phyloP scores from a whole-genome alignment of 2,329 filamentous ascomycete genomes.

The Colletotrichum sansevieriae region DNA sequence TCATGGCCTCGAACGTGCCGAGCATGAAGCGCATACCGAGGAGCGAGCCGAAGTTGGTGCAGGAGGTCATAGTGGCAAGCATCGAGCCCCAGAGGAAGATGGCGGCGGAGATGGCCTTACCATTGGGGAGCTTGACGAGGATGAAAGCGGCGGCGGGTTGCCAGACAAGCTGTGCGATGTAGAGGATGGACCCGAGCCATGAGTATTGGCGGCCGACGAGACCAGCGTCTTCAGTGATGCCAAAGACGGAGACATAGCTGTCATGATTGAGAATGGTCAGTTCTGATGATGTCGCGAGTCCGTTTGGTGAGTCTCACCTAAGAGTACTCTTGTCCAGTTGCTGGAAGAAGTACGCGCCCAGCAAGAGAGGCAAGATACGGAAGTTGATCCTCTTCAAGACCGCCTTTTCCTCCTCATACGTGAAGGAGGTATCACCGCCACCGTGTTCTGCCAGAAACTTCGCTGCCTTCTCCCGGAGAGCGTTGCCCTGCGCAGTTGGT shows the following conservation, averaged over 20 bases:
- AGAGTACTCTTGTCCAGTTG: constrained; percentile 65
- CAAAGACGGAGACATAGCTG: constrained; percentile 73
- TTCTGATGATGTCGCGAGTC: background rate
- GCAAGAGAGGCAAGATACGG: constrained; percentile 63
- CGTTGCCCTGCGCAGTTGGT: background rate
- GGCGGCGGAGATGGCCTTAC: constrained; percentile 44
- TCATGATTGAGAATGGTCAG: background rate
- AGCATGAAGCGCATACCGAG: constrained; percentile 60
- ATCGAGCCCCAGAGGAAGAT: constrained; percentile 46
- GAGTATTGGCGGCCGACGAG: constrained; percentile 68
- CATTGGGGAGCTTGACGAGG: constrained; percentile 46
- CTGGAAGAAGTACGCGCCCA: constrained; percentile 70
- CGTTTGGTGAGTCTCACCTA: constrained; percentile 53
- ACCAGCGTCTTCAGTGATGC: constrained; percentile 65
- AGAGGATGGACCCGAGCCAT: constrained; percentile 68
- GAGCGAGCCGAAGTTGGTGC: constrained; percentile 60
- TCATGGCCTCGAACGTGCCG: constrained; percentile 61
- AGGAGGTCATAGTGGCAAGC: constrained; percentile 61
- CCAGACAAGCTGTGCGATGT: constrained; percentile 50
- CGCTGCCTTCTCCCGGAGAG: constrained; percentile 56
- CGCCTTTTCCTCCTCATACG: constrained; percentile 62
- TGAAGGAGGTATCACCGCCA: constrained; percentile 55
- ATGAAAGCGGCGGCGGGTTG: constrained; percentile 45
- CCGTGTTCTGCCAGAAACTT: constrained; percentile 58
- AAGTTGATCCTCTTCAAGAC: constrained; percentile 62